Conservation (phyloP, 192 early-diverging fungal species). For the Coemansia sp. region DNA sequence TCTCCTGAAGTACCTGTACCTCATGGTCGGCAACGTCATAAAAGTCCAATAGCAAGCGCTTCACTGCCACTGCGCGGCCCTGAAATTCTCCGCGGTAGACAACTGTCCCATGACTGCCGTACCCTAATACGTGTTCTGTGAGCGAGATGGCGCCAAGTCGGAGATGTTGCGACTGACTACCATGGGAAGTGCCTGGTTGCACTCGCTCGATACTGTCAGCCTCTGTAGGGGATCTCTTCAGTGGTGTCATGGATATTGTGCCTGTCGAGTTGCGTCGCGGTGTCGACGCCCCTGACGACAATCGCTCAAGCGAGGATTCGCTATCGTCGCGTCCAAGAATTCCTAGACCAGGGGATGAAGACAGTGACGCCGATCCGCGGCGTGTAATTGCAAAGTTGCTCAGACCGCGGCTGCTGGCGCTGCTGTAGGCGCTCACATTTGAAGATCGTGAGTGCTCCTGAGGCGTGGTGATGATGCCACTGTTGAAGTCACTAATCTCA, state of each 20-base stretch:
- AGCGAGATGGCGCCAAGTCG: conserved; percentile 59
- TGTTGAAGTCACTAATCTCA: neutral
- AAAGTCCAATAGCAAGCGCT: conserved; percentile 91
- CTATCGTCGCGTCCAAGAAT: conserved; percentile 33
- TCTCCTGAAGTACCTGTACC: conserved; percentile 87
- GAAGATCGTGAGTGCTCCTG: conserved; percentile 18
- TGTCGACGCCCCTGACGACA: conserved; percentile 29
- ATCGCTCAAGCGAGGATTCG: conserved; percentile 39
- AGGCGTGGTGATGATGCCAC: conserved; percentile 2
- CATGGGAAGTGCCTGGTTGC: conserved; percentile 11
- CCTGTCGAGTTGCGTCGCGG: conserved; percentile 52
- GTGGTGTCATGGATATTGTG: conserved; percentile 35
- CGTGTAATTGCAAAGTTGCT: conserved; percentile 2
- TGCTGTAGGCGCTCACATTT: conserved; percentile 17
- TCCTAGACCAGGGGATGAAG: conserved; percentile 18
- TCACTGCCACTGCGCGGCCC: conserved; percentile 89
- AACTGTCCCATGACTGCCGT: conserved; percentile 95
- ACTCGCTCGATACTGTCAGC: conserved; percentile 15
- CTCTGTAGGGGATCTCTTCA: conserved; percentile 21
- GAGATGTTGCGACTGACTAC: conserved; percentile 19
- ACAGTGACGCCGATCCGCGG: conserved; percentile 34
- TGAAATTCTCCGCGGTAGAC: conserved; percentile 95
- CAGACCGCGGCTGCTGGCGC: conserved; percentile 11
- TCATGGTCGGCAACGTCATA: conserved; percentile 96
- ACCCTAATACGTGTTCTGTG: conserved; percentile 68